phyloP scores from a whole-genome alignment of 345 rosid genomes.

The Eucalyptus coolabah region DNA sequence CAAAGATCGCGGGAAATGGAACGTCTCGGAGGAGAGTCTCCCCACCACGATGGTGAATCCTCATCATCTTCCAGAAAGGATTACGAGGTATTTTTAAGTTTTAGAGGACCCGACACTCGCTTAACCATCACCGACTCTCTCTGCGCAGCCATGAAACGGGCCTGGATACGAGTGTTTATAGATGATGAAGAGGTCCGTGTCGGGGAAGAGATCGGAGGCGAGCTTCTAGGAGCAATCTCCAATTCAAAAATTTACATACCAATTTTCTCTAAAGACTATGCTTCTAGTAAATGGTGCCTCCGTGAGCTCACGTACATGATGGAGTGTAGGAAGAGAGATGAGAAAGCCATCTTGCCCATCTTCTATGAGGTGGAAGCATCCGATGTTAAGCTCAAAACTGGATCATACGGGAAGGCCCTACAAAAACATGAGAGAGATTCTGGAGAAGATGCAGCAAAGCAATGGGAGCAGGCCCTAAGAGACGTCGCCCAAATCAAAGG shows the following conservation, averaged over 20 bases:
- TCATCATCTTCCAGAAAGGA: not conserved
- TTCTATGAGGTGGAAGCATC: not conserved
- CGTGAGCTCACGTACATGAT: rapidly evolving
- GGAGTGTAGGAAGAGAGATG: not conserved
- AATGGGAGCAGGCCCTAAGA: not conserved
- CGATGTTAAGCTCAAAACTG: not conserved
- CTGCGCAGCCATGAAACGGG: not conserved
- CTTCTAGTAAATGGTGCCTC: not conserved
- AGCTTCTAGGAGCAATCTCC: not conserved
- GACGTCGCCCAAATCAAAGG: not conserved
- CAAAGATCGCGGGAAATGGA: not conserved
- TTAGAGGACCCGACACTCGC: not conserved
- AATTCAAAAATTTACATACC: not conserved
- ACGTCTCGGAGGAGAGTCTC: not conserved
- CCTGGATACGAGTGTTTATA: not conserved
- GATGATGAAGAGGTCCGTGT: not conserved
- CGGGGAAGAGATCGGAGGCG: not conserved
- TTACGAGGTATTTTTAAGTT: no score
- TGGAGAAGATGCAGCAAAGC: not conserved
- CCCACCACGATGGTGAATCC: not conserved
- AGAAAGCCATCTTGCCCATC: not conserved
- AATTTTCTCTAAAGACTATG: not conserved
- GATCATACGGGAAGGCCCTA: not conserved
- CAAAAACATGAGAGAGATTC: not conserved
- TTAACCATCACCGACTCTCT: not conserved